Conservation (phyloP, 2,329 filamentous ascomycete genomes). For the Lasiodiplodia hormozganensis region DNA sequence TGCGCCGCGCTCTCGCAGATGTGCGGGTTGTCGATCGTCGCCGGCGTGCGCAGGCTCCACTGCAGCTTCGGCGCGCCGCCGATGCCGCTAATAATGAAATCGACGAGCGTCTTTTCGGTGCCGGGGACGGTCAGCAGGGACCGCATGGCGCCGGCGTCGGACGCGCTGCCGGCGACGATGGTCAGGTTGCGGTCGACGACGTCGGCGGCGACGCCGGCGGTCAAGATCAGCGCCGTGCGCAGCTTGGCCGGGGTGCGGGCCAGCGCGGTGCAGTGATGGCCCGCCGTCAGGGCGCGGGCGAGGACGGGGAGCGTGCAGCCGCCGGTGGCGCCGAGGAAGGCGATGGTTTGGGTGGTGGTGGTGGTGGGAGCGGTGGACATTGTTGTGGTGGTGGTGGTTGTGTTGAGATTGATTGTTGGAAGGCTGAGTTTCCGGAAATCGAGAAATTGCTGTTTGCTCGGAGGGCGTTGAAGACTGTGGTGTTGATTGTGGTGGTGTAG, state of each 20-base stretch:
- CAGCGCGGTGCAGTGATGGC: conserved; percentile 46
- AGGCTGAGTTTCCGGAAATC: neutral
- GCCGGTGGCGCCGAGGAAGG: conserved; percentile 62
- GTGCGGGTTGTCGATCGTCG: conserved; percentile 43
- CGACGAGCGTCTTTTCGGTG: conserved; percentile 45
- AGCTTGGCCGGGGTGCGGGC: conserved; percentile 60
- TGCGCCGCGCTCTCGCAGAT: conserved; percentile 45
- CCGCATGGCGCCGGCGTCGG: conserved; percentile 49
- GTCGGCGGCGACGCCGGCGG: conserved; percentile 48
- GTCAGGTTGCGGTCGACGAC: conserved; percentile 51
- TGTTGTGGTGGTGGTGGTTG: conserved; percentile 6
- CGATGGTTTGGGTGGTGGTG: conserved; percentile 44
- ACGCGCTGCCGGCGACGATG: conserved; percentile 57
- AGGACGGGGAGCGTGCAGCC: conserved; percentile 55
- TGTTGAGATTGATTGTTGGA: neutral
- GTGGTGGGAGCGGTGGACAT: conserved; percentile 31
- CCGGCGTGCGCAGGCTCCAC: conserved; percentile 35
- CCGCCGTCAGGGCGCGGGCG: conserved; percentile 51
- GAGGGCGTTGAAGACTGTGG: neutral
- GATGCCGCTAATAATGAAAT: conserved; percentile 57
- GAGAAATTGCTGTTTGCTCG: neutral
- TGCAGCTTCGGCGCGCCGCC: conserved; percentile 46
- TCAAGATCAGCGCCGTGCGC: conserved; percentile 45
- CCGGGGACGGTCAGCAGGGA: too few species aligned
- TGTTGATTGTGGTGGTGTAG: neutral